Evolutionary conservation across 352 stramenopile species (phyloP).

Genomic region (Hyaloperonospora arabidopsidis): DNA sequence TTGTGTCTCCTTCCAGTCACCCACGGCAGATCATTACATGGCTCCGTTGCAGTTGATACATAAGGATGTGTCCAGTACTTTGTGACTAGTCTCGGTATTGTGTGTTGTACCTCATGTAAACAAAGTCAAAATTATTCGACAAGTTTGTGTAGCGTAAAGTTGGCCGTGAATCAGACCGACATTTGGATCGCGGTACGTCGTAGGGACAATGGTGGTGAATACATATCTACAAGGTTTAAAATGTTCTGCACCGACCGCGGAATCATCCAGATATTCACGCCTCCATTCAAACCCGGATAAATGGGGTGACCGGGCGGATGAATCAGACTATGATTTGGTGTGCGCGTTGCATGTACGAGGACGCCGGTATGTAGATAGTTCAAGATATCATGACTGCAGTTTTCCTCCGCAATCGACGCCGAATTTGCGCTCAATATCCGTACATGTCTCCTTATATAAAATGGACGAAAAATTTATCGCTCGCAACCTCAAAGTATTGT

Average conservation of each 20-base stretch:
- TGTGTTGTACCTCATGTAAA: conserved; percentile 7
- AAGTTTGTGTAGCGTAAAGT: not conserved
- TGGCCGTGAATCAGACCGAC: not conserved
- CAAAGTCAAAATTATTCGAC: conserved; percentile 9
- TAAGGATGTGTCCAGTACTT: conserved; percentile 1
- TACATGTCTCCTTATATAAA: not conserved
- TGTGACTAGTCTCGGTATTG: not conserved
- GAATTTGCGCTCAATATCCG: not conserved
- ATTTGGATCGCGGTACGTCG: not conserved
- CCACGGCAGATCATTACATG: not conserved
- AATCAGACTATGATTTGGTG: not conserved
- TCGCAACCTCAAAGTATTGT: not conserved
- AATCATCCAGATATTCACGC: not conserved
- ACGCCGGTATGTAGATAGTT: not conserved
- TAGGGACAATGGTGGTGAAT: not conserved
- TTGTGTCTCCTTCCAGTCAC: not conserved
- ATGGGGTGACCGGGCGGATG: not conserved
- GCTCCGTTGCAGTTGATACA: not conserved
- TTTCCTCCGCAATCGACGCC: not conserved
- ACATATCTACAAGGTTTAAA: not conserved
- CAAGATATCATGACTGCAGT: not conserved
- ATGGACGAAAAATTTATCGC: not conserved
- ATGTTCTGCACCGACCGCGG: too few species aligned
- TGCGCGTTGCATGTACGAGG: not conserved
- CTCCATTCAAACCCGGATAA: not conserved